Percentiles rank a stretch among this genome's conserved stretches.
phyloP scores from a whole-genome alignment of 257 asterid species.

The Capsicum baccatum region DNA sequence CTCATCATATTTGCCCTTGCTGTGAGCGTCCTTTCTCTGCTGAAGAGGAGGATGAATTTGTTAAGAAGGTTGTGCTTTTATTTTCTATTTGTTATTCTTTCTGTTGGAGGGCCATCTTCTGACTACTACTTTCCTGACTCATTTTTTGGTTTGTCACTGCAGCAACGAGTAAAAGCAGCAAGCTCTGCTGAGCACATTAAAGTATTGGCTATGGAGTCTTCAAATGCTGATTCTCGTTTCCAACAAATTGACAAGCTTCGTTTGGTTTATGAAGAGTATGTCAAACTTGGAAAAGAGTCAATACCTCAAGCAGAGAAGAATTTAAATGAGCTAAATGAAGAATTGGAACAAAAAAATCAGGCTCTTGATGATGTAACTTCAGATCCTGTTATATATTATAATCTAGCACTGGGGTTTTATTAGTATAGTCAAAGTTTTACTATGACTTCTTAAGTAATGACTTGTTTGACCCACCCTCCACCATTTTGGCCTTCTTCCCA shows the following conservation, averaged over 20 bases:
- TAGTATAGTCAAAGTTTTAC: slow-evolving; percentile 14
- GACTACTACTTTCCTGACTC: slow-evolving; percentile 10
- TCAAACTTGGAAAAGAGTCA: slow-evolving; percentile 67
- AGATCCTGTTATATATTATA: slow-evolving; percentile 3
- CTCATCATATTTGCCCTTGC: slow-evolving; percentile 89
- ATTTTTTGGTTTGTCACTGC: slow-evolving; percentile 36
- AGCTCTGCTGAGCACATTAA: slow-evolving; percentile 67
- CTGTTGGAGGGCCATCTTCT: slow-evolving; percentile 26
- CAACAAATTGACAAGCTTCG: slow-evolving; percentile 94
- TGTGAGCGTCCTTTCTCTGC: slow-evolving; percentile 91
- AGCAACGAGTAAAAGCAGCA: slow-evolving; percentile 80
- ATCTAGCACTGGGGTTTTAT: neutral
- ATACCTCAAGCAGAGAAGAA: slow-evolving; percentile 80
- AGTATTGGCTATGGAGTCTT: slow-evolving; percentile 58
- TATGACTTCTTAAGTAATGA: neutral
- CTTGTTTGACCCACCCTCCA: slow-evolving; percentile 9
- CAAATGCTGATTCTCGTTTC: slow-evolving; percentile 70
- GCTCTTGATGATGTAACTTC: slow-evolving; percentile 87
- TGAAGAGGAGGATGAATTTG: slow-evolving; percentile 89
- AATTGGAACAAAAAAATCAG: slow-evolving; percentile 75
- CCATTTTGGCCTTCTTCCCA: neutral
- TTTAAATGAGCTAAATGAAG: slow-evolving; percentile 69
- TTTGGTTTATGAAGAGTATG: slow-evolving; percentile 73
- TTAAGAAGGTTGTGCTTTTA: slow-evolving; percentile 64
- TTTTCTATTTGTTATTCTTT: slow-evolving; percentile 17